phyloP scores from a whole-genome alignment of 139 green algal genomes.

The Nannochloris sp. region DNA sequence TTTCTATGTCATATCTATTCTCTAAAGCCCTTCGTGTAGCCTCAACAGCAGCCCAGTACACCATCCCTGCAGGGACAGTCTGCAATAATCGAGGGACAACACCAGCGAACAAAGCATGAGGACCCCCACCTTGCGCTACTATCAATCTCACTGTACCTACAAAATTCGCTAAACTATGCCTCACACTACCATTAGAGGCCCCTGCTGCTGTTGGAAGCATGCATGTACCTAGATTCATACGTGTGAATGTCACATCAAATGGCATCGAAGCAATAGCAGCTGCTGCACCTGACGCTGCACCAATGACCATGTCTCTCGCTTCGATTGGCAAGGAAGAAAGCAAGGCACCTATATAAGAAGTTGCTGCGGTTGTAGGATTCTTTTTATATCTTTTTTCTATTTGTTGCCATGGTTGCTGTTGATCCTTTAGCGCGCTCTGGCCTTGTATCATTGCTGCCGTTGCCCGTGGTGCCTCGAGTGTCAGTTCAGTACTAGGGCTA shows the following conservation, averaged over 20 bases:
- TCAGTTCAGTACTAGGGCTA: neutral
- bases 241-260: constrained; percentile 57
- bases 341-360: too few species aligned
- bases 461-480: too few species aligned
- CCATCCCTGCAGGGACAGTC: constrained; percentile 32
- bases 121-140: constrained; percentile 30
- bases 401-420: too few species aligned
- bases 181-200: neutral
- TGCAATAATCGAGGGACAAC: constrained; percentile 46
- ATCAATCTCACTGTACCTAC: constrained; percentile 27
- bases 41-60: constrained; percentile 41
- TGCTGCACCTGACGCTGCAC: constrained; percentile 46
- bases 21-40: constrained; percentile 21
- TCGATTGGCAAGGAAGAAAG: neutral
- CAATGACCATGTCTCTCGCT: constrained; percentile 1
- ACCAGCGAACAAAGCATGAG: constrained; percentile 49
- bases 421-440: too few species aligned
- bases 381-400: too few species aligned
- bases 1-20: neutral
- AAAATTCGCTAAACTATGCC: constrained; percentile 18
- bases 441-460: too few species aligned
- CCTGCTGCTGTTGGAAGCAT: neutral
- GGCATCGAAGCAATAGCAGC: constrained; percentile 62
- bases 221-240: constrained; percentile 46
- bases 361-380: too few species aligned